Base-by-base conservation (phyloP, 208 protist species). In the Leptomonas seymouri region DNA sequence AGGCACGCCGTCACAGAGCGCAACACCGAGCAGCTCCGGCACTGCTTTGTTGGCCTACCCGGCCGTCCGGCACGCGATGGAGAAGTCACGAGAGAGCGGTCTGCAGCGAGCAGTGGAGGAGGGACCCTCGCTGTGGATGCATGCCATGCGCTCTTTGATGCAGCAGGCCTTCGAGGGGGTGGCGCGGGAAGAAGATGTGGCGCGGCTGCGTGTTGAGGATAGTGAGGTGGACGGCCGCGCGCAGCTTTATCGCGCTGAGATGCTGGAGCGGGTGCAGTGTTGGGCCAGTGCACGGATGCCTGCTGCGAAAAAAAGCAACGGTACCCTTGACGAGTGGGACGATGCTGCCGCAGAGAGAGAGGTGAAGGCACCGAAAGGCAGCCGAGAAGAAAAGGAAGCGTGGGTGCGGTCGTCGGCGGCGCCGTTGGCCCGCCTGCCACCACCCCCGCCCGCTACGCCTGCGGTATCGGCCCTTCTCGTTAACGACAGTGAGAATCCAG, bases 211-310 rank as follows among this genome's bases (percentile, higher is more conserved):
- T 9, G 27, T 85, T 0, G 36, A 67, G 15, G 62, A 51, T 25
- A 63, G 44, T 6, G 84, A 89, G 44, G 36, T 76, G 56, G 53
- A 46, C 0, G 18, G 23, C 0, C 84, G 84, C 48, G 77, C 76
- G 18, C 20, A n/a, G 21, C 1, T 73, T 12, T 77, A 81, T 41
- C 66, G 56, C 12, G n/a, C n/a, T 0, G 70, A 63, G 59, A 74
- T 81, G 58, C 31, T 71, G 18, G 41, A 41, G 16, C 71, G 71
- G 1, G 63, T 59, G 42, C 62, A 27, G 46, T 58, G 57, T 48
- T 76, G 71, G 71, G 36, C 39, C 15, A 42, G 21, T 4, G 46
- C 49, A 1, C 21, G 16, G 27, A 9, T 30, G 9, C 15, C 54
- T 53, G n/a, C n/a, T 36, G 16, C 21, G 16, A 44, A 65, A 12